Evolutionary conservation across 129 eudicot species (phyloP).

Genomic region (Pulicaria dysenterica): DNA sequence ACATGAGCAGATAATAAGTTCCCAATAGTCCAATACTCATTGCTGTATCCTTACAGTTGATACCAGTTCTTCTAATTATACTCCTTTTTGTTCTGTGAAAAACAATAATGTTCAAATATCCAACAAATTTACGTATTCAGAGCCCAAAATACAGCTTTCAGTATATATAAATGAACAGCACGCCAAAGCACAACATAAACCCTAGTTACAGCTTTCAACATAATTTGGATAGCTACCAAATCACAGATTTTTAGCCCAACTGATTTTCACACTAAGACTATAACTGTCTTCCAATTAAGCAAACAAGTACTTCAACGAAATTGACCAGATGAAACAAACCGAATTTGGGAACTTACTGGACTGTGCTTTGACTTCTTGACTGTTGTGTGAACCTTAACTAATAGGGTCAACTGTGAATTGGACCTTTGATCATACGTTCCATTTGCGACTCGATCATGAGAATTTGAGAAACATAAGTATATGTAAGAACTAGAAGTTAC

Average conservation of each 20-base stretch:
- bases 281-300: conserved; percentile 18
- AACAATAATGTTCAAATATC: conserved; percentile 9
- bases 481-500: not conserved
- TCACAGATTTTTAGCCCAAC: conserved; percentile 12
- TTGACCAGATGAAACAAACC: not conserved
- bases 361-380: conserved; percentile 35
- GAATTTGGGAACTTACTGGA: conserved; percentile 35
- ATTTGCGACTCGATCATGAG: conserved; percentile 24
- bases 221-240: not conserved
- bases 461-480: conserved; percentile 16
- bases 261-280: conserved; percentile 12
- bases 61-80: too few species aligned
- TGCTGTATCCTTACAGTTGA: not conserved
- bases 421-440: conserved; percentile 25
- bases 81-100: not conserved
- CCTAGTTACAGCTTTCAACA: conserved; percentile 20
- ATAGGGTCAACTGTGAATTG: conserved; percentile 21
- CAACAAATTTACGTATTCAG: not conserved
- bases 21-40: not conserved
- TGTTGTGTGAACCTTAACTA: conserved; percentile 22
- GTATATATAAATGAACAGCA: not conserved
- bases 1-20: not conserved
- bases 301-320: not conserved
- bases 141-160: too few species aligned
- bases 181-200: conserved; percentile 1